Evolutionary conservation across 208 protist genomes (phyloP), one percentile per base, ranked within the genome.

Genomic region (Trypanosoma mega): DNA sequence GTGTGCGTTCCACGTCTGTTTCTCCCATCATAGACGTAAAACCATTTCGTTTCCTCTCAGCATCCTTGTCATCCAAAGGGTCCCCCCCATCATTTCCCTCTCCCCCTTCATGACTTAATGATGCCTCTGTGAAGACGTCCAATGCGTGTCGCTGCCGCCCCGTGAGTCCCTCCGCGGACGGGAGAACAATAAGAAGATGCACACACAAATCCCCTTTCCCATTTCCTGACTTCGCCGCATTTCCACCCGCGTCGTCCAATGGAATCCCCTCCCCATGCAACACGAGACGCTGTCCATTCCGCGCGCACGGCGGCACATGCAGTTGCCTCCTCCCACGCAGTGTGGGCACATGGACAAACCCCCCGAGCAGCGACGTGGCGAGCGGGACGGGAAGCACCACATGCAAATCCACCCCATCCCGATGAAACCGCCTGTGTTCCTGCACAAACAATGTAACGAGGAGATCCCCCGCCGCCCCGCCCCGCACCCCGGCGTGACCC

Each of bases 401-500:
- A 47, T 94, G 84, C 60, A 94, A 67, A 51, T 83, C 65, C 20
- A 74, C 46, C 14, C 55, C 65, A 27, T 51, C 57, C 20, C 79
- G 80, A 33, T 78, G 68, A 62, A 97, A 96, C 29, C 83, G 63
- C 11, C 78, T 80, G 48, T 92, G 84, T 55, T 91, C 78, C 37
- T 76, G 73, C 24, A 90, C 84, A 21, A 92, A 29, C 11, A 92
- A 63, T 26, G 79, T 90, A 20, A 97, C 65, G 7, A 94, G 63
- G 26, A 96, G 46, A 49, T 89, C 74, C 11, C 92, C 92, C 11
- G 83, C 41, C 24, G 58, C 49, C 20, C 92, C 92, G 18, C 92
- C 92, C 51, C 87, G 82, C 27, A 77, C 70, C 43, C 89, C 92
- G 55, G 90, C 89, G 56, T 97, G 71, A 23, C 92, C 89, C 54